Percentiles rank a stretch among this genome's conserved stretches.
These are phyloP conservation scores for Psilocybe cyanescens DNA, from an alignment of 768 basidiomycete genomes.

Conservation along the genomic window DNA sequence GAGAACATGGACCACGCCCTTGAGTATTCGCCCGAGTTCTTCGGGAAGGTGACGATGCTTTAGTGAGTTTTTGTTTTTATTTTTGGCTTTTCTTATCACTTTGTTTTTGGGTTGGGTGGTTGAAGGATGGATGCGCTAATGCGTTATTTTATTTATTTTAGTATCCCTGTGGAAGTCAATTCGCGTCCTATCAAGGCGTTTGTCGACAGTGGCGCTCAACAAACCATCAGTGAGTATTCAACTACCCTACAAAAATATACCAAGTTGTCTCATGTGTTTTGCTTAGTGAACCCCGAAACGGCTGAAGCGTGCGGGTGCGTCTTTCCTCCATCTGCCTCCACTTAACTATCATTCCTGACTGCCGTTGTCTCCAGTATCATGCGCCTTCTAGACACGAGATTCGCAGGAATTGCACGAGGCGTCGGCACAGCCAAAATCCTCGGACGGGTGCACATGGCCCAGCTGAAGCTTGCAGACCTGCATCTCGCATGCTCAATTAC, in stretches of 20 bases:
- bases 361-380: constrained; percentile 63
- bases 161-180: constrained; percentile 93
- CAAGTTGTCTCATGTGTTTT: background rate
- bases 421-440: constrained; percentile 95
- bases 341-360: constrained; percentile 1
- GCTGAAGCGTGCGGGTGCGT: constrained; percentile 89
- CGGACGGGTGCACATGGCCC: constrained; percentile 92
- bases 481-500: constrained; percentile 90
- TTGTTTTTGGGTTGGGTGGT: no score
- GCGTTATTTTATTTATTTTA: constrained; percentile 29
- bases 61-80: constrained; percentile 61
- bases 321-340: background rate
- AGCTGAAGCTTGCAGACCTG: constrained; percentile 85
- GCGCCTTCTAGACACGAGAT: constrained; percentile 89
- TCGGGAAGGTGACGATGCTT: constrained; percentile 95
- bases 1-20: constrained; percentile 95
- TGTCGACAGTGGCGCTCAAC: constrained; percentile 97
- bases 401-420: constrained; percentile 87
- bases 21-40: constrained; percentile 91
- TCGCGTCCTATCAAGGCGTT: constrained; percentile 91
- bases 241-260: background rate
- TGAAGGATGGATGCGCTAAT: background rate
- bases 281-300: constrained; percentile 85
- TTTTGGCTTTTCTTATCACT: background rate
- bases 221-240: constrained; percentile 82